Base-by-base conservation (phyloP, 2,329 filamentous ascomycete species). In the Didymella sp. region DNA sequence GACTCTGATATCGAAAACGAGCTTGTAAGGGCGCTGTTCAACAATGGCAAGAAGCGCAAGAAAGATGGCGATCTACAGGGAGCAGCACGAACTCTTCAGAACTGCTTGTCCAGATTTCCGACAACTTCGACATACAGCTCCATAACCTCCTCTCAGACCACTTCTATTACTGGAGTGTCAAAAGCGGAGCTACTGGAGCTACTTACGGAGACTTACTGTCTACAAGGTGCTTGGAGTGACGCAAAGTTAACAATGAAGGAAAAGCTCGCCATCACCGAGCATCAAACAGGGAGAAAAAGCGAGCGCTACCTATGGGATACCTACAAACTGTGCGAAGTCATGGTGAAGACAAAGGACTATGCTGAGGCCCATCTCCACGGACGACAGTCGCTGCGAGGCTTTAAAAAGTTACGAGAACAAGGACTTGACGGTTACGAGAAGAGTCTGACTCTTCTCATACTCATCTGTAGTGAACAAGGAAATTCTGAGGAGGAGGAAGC, bases 401-500 rank as follows among this genome's bases (percentile, higher is more conserved):
- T 65, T 27, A 62, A 50, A 30, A 68, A 61, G 47, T 41, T 69
- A 4, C 57, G 62, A 1, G 38, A 59, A 25, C 19, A 38, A 8
- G 62, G 64, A 4, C 27, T 43, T 41, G 13, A 21, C 6, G 63
- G 62, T 2, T 65, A 63, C 30, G 60, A 66, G 47, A 52, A 59
- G 17, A 60, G 50, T 28, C 47, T 68, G 25, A 28, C 25, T 1
- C 50, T 68, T 11, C 55, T 64, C 15, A 57, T 68, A n/a, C 24
- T 49, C 6, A 51, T 67, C 2, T 68, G 63, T 33, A 54, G 49
- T n/a, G 37, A 58, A 11, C 56, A 64, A 45, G 58, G 54, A 1
- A 64, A 63, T 21, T 17, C 55, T 4, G 63, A 67, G 31, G 66
- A 69, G 13, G 62, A 62, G 50, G 66, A 69, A 25, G 66, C 57